Base-by-base conservation (phyloP, 768 basidiomycete genomes). In the Gyrodon lividus region DNA sequence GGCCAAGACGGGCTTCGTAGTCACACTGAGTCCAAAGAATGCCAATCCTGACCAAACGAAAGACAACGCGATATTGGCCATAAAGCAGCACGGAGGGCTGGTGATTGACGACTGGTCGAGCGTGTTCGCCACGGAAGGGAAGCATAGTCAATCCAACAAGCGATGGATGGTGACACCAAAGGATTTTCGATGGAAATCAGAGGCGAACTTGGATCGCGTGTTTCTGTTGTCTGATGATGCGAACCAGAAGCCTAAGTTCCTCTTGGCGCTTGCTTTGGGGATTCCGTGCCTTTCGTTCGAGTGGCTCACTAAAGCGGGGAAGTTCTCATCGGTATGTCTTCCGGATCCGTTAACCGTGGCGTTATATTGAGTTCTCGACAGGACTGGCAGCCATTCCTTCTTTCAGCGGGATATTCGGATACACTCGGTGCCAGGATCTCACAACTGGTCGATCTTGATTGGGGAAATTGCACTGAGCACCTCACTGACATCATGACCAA, bases 241-340 rank as follows among this genome's bases (percentile, higher is more conserved):
- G 8, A 81, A 77, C 57, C 79, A 82, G 50, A 93, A 89, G 58
- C 80, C 86, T 9, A 95, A 94, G 67, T 92, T 80, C 60, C 73
- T 96, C 47, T 76, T 86, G 3, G 89, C 92, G 6, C 77, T 98
- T 30, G 92, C 89, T 0, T 72, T 93, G 35, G 93, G 93, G 10
- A 83, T 97, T 46, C 94, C 94, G 4, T 93, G 90, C 57, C 60
- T 97, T 22, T 78, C 77, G 1, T 65, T 76, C 5, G 69, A 74
- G 10, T 93, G 84, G 80, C 63, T 65, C 55, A 60, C 48, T 20
- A 57, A 38, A 35, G 50, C 51, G 34, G 45, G 73, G 71, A 52
- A 65, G 73, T 65, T 64, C 9, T 59, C 64, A n/a, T 45, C 52
- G 55, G 69, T 70, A 63, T 30, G 61, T 8, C 46, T 45, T 42